Conservation (phyloP, 768 basidiomycete species). For the Austroboletus eburneus region DNA sequence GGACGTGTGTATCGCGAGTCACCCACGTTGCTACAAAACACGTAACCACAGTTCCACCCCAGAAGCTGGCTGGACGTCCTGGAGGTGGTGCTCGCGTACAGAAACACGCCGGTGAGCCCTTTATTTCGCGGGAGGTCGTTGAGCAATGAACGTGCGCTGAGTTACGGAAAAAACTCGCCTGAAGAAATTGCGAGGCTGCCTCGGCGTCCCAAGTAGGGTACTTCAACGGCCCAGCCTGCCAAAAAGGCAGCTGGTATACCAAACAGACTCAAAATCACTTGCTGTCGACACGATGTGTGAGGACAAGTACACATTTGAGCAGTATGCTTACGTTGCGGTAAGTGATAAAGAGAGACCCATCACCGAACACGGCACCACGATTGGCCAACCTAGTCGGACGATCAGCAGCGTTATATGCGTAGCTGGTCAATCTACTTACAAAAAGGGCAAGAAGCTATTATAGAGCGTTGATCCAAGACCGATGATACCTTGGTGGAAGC, state of each 20-base stretch:
- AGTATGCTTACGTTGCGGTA: slow-evolving; percentile 57
- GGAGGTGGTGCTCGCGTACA: slow-evolving; percentile 73
- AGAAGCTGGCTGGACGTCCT: slow-evolving; percentile 62
- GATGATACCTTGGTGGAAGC: slow-evolving; percentile 49
- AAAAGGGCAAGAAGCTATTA: slow-evolving; percentile 49
- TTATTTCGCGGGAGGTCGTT: slow-evolving; percentile 43
- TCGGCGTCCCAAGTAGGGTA: slow-evolving; percentile 57
- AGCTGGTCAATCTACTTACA: slow-evolving; percentile 33
- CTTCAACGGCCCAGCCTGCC: slow-evolving; percentile 67
- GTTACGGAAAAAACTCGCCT: slow-evolving; percentile 38
- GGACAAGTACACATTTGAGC: neutral
- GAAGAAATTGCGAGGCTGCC: slow-evolving; percentile 65
- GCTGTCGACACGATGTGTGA: slow-evolving; percentile 34
- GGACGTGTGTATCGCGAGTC: neutral
- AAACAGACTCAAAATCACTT: slow-evolving; percentile 63
- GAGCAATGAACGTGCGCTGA: slow-evolving; percentile 33
- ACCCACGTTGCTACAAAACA: slow-evolving; percentile 57
- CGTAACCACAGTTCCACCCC: slow-evolving; percentile 78
- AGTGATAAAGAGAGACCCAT: slow-evolving; percentile 63
- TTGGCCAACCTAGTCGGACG: slow-evolving; percentile 44
- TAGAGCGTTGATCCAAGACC: slow-evolving; percentile 72
- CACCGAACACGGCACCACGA: slow-evolving; percentile 66
- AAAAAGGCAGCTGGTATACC: slow-evolving; percentile 71
- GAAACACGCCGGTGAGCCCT: slow-evolving; percentile 72
- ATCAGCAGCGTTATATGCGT: neutral